phyloP scores from a whole-genome alignment of 2,329 filamentous ascomycete species.

The Sporothrix globosa region DNA sequence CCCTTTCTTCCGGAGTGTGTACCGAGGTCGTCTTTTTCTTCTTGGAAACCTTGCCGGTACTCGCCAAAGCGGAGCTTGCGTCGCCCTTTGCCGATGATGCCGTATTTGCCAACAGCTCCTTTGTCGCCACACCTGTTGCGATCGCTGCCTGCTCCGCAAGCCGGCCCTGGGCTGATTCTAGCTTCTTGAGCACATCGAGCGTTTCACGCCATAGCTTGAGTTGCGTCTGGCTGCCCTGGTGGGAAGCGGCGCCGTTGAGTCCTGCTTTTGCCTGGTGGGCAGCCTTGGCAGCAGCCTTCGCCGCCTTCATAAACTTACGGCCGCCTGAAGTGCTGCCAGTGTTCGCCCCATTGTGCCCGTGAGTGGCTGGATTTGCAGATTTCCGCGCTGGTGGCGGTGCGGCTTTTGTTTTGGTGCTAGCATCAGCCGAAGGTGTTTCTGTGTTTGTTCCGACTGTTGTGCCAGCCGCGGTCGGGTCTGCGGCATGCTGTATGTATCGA shows the following conservation, averaged over 20 bases:
- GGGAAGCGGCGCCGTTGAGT: neutral
- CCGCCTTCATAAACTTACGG: conserved; percentile 12
- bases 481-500: neutral
- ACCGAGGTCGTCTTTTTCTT: neutral
- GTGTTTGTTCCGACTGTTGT: neutral
- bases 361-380: neutral
- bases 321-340: neutral
- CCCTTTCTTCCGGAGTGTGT: conserved; percentile 1
- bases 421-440: neutral
- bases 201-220: conserved; percentile 40
- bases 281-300: conserved; percentile 9
- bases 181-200: conserved; percentile 38
- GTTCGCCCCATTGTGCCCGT: neutral
- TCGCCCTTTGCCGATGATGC: neutral
- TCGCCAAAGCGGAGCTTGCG: neutral
- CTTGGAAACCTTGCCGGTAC: neutral
- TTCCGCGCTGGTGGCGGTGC: neutral
- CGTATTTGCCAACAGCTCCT: neutral
- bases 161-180: conserved; percentile 35
- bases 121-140: conserved; percentile 5
- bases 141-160: conserved; percentile 29
- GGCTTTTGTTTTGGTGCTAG: neutral
- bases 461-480: neutral
- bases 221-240: conserved; percentile 29
- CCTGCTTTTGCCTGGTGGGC: conserved; percentile 14